Conservation (phyloP, 441 rosid genomes). For the Populus trichocarpa region DNA sequence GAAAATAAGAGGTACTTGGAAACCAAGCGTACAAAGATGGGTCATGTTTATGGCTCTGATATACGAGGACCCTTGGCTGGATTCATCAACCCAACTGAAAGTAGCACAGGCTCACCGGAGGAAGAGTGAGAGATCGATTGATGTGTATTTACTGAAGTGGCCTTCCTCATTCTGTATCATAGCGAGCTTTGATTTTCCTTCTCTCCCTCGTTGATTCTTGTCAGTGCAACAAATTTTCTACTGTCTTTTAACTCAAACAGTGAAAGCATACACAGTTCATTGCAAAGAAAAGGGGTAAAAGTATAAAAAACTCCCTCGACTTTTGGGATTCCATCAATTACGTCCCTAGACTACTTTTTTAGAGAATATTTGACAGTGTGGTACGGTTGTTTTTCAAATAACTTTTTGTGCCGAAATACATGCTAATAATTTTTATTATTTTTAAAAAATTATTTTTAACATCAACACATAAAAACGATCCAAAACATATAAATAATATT, state of each 20-base stretch:
- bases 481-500: too few species aligned
- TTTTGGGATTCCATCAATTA: neutral
- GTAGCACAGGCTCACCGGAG: slow-evolving; percentile 4
- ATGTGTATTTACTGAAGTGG: neutral
- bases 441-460: too few species aligned
- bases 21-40: slow-evolving; percentile 79
- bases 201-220: neutral
- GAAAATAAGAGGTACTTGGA: slow-evolving; percentile 83
- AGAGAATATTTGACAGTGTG: too few species aligned
- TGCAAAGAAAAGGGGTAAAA: neutral
- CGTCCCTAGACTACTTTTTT: neutral
- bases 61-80: slow-evolving; percentile 39
- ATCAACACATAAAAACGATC: too few species aligned
- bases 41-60: slow-evolving; percentile 77
- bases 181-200: slow-evolving; percentile 7
- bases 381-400: too few species aligned
- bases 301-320: neutral
- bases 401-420: too few species aligned
- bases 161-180: neutral
- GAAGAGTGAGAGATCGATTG: neutral
- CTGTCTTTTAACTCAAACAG: neutral
- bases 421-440: too few species aligned
- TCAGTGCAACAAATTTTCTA: neutral
- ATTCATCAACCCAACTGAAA: slow-evolving; percentile 21
- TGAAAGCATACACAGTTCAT: neutral